Base-by-base conservation (phyloP, 208 protist genomes). In the Trypanosoma platydactyli region DNA sequence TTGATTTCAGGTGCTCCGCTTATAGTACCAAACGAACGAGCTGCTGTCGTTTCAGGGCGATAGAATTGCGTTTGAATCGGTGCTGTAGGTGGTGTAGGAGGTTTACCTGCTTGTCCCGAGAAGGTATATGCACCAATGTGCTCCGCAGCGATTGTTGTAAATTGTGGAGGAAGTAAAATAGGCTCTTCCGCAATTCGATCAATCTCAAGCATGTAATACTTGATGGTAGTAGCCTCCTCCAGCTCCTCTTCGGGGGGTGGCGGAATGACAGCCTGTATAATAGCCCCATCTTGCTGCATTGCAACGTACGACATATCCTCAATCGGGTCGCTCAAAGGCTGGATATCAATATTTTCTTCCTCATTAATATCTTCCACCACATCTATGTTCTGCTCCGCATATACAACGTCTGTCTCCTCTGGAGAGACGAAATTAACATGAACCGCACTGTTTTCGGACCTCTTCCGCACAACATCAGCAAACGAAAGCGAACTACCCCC, bases 171-270 rank as follows among this genome's bases (percentile, higher is more conserved):
- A 25, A 89, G 61, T 42, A 81, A 64, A 38, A 84, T 64, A 15
- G 59, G 46, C 46, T 73, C 82, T 22, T 75, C 69, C n/a, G 50
- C n/a, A 25, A 85, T 69, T 33, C 83, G 67, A 46, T 89, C 83
- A 55, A 89, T 81, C 52, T 89, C 83, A 41, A 89, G 77, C 24
- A 89, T 74, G 68, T 89, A 86, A 57, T 86, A 82, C 60, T 71
- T 63, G 20, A 73, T 56, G 30, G 71, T 22, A 53, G 71, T 59
- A 13, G 62, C 25, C 13, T 66, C 68, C 45, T 74, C 64, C 16
- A 71, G 30, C 49, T 66, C 75, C 18, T 73, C 65, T 30, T 81
- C 75, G 25, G 15, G 57, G 22, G 41, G 45, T 16, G 50, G 6
- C 33, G 59, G 35, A 1, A 59, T 48, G 33, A 67, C 65, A 60